These are phyloP conservation scores for Colletotrichum musicola DNA, from an alignment of 2,329 filamentous ascomycete genomes.

Conservation along the genomic window DNA sequence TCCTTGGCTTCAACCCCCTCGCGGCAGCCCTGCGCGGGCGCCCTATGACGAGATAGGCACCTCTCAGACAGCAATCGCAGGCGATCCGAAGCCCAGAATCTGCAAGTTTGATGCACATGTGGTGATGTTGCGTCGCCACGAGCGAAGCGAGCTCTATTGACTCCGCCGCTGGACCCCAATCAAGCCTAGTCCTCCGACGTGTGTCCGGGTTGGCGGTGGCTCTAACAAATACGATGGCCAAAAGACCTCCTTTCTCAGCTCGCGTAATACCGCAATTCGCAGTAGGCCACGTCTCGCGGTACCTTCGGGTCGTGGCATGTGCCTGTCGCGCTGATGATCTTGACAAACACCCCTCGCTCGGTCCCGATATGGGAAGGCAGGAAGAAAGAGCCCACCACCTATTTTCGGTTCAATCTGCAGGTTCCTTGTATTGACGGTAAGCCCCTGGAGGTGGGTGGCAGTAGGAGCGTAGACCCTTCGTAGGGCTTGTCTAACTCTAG, in stretches of 20 bases:
- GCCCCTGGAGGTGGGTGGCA: not conserved
- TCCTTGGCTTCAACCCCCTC: not conserved
- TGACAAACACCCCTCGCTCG: not conserved
- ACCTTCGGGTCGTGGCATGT: not conserved
- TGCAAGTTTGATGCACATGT: not conserved
- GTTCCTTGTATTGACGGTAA: not conserved
- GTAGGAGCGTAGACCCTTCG: not conserved
- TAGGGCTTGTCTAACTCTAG: constrained; percentile 13
- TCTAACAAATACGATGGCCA: constrained; percentile 21
- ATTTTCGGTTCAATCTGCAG: constrained; percentile 14
- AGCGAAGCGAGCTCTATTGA: constrained; percentile 4
- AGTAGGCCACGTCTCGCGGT: not conserved
- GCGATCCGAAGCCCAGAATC: not conserved
- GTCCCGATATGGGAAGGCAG: not conserved
- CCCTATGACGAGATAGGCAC: constrained; percentile 7
- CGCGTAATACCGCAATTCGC: not conserved
- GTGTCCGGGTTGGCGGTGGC: constrained; percentile 12
- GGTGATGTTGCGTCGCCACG: not conserved
- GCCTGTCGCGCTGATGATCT: not conserved
- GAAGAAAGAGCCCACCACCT: not conserved
- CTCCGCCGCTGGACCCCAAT: not conserved
- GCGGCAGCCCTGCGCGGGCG: not conserved
- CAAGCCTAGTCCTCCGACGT: not conserved
- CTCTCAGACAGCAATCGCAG: not conserved
- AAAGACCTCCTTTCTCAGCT: not conserved